Evolutionary conservation across 192 early-diverging fungal genomes (phyloP).

Genomic region (Gaertneriomyces sp.): DNA sequence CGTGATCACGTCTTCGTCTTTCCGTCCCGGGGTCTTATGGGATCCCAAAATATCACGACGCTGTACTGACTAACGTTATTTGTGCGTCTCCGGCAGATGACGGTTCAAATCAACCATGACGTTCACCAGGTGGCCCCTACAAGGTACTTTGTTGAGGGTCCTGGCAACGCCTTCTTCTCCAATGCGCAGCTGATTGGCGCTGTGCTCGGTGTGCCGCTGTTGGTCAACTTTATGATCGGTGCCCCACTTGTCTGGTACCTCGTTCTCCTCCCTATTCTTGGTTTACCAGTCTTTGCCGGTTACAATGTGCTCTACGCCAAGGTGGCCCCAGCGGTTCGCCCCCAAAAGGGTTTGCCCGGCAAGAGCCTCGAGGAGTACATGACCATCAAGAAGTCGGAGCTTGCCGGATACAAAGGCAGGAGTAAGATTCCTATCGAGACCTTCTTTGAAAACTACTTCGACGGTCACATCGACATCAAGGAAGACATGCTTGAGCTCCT

Average conservation of each 20-base stretch:
- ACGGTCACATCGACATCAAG: constrained; percentile 88
- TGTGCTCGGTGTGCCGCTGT: constrained; percentile 62
- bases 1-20: too few relatives aligned
- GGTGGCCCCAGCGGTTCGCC: constrained; percentile 60
- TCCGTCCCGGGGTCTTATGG: background rate
- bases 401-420: constrained; percentile 69
- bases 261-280: constrained; percentile 57
- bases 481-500: constrained; percentile 78
- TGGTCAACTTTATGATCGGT: constrained; percentile 62
- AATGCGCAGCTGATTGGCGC: constrained; percentile 62
- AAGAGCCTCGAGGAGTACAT: constrained; percentile 84
- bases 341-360: constrained; percentile 67
- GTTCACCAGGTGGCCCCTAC: constrained; percentile 38
- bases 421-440: constrained; percentile 96
- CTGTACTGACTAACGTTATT: background rate
- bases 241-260: constrained; percentile 54
- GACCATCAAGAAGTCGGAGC: constrained; percentile 75
- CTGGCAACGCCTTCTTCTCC: constrained; percentile 79
- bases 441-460: constrained; percentile 97
- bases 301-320: constrained; percentile 66
- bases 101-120: constrained; percentile 15
- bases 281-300: constrained; percentile 70
- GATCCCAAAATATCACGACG: background rate
- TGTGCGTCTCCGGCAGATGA: constrained; percentile 2
- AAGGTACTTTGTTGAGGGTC: constrained; percentile 71